Base-by-base conservation (phyloP, 345 rosid genomes). In the Boechera divaricarpa region DNA sequence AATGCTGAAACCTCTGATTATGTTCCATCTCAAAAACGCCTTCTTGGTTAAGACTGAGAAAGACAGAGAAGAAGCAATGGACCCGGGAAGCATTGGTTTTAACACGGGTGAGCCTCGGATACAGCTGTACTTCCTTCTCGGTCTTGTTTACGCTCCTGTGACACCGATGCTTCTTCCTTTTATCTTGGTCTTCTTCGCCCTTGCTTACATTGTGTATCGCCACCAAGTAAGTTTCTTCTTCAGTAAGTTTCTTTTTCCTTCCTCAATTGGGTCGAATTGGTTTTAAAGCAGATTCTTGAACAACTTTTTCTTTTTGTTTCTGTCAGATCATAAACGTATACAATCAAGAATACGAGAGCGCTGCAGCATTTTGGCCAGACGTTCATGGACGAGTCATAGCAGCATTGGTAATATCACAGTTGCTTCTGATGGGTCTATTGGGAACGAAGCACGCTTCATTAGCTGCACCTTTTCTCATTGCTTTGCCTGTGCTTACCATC, bases 31-130 rank as follows among this genome's bases (percentile, higher is more conserved):
- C 81, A 95, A 95, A 85, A 95, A 95, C 77, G 81, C 83, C 28
- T 86, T 95, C 81, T 83, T 95, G 85, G 99, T 92, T 77, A 95
- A 91, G 83, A 95, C 99, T 44, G 99, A 95, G 73, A 95, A 91
- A 80, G 99, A 95, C 64, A 86, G 98, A 76, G 98, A 86, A 77
- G 91, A 86, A 63, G 99, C 99, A 15, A 95, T 92, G 99, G 88
- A 95, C 79, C 94, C 94, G 0, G 98, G 99, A 64, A 91, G 97
- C 81, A 80, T 95, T 42, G 96, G 98, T 69, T 95, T 95, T 56
- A 82, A 95, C 85, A 84, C 86, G 0, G 93, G 98, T 16, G 99
- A 95, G 82, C 99, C 99, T 64, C 93, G 80, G 16, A 92, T 92
- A 76, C 99, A 95, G 74, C 83, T 95, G 24, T 92, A 95, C 81